These are phyloP conservation scores for Geotrichum reessii DNA, from an alignment of 1,139 yeast genomes.

Conservation along the genomic window DNA sequence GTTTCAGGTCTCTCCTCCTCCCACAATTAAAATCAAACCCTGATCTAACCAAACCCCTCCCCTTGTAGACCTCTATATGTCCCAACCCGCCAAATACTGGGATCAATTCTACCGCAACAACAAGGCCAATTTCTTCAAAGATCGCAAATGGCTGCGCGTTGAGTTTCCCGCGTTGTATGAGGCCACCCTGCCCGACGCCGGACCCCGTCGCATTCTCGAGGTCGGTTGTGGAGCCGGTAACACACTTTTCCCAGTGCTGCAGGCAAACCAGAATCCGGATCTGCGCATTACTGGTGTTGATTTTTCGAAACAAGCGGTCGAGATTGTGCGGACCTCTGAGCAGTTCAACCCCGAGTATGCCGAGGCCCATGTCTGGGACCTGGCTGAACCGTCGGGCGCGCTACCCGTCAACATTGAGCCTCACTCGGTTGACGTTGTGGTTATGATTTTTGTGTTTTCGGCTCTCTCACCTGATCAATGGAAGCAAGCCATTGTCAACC, in stretches of 20 bases:
- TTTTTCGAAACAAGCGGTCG: conserved; percentile 84
- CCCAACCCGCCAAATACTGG: conserved; percentile 92
- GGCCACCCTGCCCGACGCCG: conserved; percentile 63
- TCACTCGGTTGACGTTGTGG: conserved; percentile 80
- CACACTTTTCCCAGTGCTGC: conserved; percentile 83
- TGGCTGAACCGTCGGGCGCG: conserved; percentile 66
- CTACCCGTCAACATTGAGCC: conserved; percentile 83
- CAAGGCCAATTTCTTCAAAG: conserved; percentile 89
- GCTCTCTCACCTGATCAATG: conserved; percentile 93
- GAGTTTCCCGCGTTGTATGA: conserved; percentile 85
- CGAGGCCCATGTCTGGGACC: conserved; percentile 91
- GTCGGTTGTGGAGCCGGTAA: conserved; percentile 99
- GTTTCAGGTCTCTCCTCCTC: background rate
- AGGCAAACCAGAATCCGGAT: conserved; percentile 73
- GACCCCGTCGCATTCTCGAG: conserved; percentile 73
- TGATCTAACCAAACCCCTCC: background rate
- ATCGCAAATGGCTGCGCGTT: conserved; percentile 90
- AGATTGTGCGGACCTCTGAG: conserved; percentile 61
- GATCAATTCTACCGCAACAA: conserved; percentile 88
- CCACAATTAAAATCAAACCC: background rate
- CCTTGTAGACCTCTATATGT: conserved; percentile 50
- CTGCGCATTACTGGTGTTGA: conserved; percentile 80
- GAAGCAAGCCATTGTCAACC: conserved; percentile 68
- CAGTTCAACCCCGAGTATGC: conserved; percentile 60
- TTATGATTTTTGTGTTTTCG: conserved; percentile 88